These are phyloP conservation scores for Gyrodon lividus DNA, from an alignment of 768 basidiomycete genomes.

Conservation along the genomic window DNA sequence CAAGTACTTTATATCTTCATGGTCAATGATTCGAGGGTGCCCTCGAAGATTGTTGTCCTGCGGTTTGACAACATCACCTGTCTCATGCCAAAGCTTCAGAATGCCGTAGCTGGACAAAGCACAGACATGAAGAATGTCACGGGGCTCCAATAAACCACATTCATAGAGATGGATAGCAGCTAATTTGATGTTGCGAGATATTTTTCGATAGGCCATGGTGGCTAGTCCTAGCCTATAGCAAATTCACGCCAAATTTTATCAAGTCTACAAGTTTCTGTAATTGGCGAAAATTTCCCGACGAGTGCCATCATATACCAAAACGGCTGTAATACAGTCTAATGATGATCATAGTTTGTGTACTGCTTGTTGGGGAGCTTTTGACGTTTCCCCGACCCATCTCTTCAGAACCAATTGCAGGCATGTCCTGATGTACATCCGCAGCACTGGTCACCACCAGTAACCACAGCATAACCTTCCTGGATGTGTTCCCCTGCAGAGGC, in stretches of 20 bases:
- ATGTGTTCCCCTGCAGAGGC: no score
- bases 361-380: no score
- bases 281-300: background rate
- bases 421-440: no score
- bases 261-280: background rate
- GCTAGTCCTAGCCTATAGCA: no score
- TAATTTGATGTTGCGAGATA: background rate
- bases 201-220: background rate
- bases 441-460: no score
- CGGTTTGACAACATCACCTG: constrained; percentile 16
- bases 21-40: background rate
- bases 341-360: no score
- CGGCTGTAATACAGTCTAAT: no score
- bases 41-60: background rate
- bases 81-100: constrained; percentile 11
- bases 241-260: background rate
- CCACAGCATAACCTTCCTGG: no score
- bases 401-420: no score
- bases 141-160: constrained; percentile 10
- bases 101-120: constrained; percentile 24
- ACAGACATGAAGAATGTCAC: constrained; percentile 22
- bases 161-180: background rate
- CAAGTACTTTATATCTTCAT: background rate
- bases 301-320: constrained; percentile 11
- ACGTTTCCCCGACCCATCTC: no score